Conservation (phyloP, 306 rosid species). For the Trifolium pratense region DNA sequence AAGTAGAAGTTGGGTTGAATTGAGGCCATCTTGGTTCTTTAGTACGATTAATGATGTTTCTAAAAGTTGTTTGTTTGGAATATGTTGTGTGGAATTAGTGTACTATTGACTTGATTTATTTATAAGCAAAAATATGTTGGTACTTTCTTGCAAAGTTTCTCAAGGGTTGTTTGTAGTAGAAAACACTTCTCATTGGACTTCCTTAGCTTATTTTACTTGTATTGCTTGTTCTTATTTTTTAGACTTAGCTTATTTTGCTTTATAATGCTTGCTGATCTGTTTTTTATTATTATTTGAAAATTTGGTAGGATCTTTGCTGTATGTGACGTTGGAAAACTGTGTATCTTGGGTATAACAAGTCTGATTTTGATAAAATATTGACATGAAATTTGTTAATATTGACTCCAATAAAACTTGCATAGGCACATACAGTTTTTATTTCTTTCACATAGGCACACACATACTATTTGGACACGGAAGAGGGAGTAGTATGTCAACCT, state of each 20-base stretch:
- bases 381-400: no score
- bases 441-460: no score
- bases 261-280: constrained; percentile 12
- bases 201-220: constrained; percentile 39
- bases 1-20: constrained; percentile 40
- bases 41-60: background rate
- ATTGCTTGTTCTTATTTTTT: constrained; percentile 28
- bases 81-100: constrained; percentile 27
- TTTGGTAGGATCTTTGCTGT: constrained; percentile 7
- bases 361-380: no score
- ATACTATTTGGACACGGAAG: no score
- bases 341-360: background rate
- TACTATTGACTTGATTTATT: constrained; percentile 49
- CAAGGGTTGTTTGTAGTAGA: constrained; percentile 64
- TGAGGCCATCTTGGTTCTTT: constrained; percentile 52
- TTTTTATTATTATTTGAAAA: constrained; percentile 3
- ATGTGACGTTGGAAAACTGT: background rate
- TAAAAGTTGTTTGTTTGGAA: constrained; percentile 28
- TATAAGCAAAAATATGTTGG: constrained; percentile 32
- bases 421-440: no score
- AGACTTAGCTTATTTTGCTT: constrained; percentile 1
- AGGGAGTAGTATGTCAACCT: no score
- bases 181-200: constrained; percentile 53
- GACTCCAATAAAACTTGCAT: no score
- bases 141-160: constrained; percentile 67